Evolutionary conservation across 2,329 filamentous ascomycete genomes (phyloP).

Genomic region (Apiospora pterosperma): DNA sequence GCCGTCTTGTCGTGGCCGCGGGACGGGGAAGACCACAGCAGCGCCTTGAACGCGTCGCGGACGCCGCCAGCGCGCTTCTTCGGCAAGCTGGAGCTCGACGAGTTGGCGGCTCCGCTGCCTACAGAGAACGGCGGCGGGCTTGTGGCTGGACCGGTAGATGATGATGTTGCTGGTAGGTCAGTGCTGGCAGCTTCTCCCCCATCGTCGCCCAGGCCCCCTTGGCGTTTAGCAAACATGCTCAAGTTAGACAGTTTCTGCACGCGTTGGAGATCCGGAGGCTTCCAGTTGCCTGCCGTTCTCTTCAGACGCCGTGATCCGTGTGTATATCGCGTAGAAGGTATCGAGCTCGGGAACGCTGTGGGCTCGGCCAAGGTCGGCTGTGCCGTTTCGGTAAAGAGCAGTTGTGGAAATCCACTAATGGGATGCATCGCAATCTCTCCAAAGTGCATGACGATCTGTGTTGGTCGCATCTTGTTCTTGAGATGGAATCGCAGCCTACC

Average conservation of each 20-base stretch:
- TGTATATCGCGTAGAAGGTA: neutral
- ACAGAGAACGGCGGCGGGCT: neutral
- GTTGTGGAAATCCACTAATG: constrained; percentile 7
- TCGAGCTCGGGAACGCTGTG: neutral
- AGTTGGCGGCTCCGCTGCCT: neutral
- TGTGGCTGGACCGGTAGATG: neutral
- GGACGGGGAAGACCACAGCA: neutral
- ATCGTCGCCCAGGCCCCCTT: neutral
- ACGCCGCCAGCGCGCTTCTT: neutral
- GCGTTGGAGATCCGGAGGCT: constrained; percentile 1
- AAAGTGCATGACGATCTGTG: constrained; percentile 7
- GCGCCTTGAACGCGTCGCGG: neutral
- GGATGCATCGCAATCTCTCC: constrained; percentile 4
- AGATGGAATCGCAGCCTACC: neutral
- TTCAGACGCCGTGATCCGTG: constrained; percentile 7
- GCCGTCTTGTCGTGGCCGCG: neutral
- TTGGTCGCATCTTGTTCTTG: constrained; percentile 5
- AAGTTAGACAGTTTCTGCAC: constrained; percentile 3
- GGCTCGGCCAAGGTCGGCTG: neutral
- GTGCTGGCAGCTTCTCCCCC: neutral
- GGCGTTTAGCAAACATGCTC: neutral
- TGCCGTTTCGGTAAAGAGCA: neutral
- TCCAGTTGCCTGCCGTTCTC: neutral
- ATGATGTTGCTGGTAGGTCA: no score
- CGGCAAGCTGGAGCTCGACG: neutral